Evolutionary conservation across 1,284 basidiomycete species (phyloP).

Genomic region (Phenoliferia sp.): DNA sequence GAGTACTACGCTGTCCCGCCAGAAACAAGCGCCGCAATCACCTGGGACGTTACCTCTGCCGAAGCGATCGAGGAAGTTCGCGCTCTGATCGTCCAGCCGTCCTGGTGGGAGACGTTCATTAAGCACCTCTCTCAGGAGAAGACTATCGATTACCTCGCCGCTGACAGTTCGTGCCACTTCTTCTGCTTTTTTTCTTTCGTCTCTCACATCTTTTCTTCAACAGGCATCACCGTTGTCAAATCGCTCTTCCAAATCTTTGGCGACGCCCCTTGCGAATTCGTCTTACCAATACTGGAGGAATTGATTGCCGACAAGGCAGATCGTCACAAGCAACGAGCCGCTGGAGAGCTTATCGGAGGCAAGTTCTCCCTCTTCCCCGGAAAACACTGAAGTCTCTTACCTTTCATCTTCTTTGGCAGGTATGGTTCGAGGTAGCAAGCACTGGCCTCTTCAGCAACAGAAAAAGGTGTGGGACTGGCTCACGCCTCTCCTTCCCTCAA

Average conservation of each 20-base stretch:
- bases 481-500: constrained; percentile 58
- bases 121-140: constrained; percentile 38
- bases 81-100: constrained; percentile 49
- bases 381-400: background rate
- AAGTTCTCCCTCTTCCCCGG: constrained; percentile 37
- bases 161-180: constrained; percentile 12
- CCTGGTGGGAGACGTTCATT: constrained; percentile 56
- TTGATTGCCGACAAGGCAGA: constrained; percentile 61
- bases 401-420: constrained; percentile 11
- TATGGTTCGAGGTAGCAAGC: constrained; percentile 66
- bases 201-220: background rate
- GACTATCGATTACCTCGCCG: constrained; percentile 31
- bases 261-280: constrained; percentile 51
- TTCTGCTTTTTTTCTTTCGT: background rate
- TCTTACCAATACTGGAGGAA: constrained; percentile 57
- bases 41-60: constrained; percentile 63
- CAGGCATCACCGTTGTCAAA: constrained; percentile 48
- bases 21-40: constrained; percentile 51
- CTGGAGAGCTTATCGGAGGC: constrained; percentile 79
- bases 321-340: constrained; percentile 86
- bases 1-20: constrained; percentile 60
- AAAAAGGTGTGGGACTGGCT: constrained; percentile 77
- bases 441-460: constrained; percentile 68
- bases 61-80: constrained; percentile 59
- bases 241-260: constrained; percentile 51